Conservation (phyloP, 225 moss, liverwort and hornwort species). For the Pleurozium schreberi region DNA sequence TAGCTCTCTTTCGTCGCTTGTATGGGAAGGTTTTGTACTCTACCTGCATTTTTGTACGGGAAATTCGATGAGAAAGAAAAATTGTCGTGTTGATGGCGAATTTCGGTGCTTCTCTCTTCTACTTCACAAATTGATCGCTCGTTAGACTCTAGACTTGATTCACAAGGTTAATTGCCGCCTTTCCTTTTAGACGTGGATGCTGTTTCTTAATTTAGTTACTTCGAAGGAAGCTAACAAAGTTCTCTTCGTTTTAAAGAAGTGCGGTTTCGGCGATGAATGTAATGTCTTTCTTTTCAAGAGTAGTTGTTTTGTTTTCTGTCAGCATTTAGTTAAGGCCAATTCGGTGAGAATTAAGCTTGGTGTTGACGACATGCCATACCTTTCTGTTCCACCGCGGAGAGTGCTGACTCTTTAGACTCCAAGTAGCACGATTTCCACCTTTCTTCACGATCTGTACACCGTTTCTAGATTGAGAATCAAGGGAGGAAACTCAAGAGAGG, state of each 20-base stretch:
- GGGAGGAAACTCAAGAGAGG: neutral
- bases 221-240: neutral
- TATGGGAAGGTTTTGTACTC: neutral
- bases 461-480: neutral
- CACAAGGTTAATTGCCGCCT: neutral
- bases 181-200: neutral
- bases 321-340: neutral
- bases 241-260: too few relatives aligned
- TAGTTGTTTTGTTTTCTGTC: neutral
- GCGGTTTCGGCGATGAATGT: neutral
- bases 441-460: neutral
- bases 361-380: neutral
- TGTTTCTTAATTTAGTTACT: neutral
- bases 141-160: neutral
- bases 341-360: neutral
- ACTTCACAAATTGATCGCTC: neutral
- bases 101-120: neutral
- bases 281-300: neutral
- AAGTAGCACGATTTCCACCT: neutral
- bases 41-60: neutral
- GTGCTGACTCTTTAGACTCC: neutral
- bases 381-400: neutral
- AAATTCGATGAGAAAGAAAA: neutral
- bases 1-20: neutral
- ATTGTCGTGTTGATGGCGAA: neutral